A percentile compares a stretch with the other conserved stretches of the same genome.
Conservation (phyloP, 768 basidiomycete species). For the Amanita inopinata region DNA sequence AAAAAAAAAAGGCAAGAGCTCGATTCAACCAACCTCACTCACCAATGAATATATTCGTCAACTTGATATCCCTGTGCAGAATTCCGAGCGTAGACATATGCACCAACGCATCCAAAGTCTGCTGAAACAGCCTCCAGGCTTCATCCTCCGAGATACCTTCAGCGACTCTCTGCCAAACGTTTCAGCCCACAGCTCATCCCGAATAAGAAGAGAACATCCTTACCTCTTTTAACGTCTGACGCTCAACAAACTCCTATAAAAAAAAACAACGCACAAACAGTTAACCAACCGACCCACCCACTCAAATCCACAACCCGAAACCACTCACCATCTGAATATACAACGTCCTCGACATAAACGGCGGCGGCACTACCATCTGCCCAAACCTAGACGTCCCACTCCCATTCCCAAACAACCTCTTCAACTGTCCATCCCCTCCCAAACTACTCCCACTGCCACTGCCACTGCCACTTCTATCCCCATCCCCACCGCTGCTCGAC, state of each 20-base stretch:
- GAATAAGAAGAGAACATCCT: too few species aligned
- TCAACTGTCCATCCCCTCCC: constrained; percentile 21
- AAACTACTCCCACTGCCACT: constrained; percentile 12
- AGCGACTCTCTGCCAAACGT: constrained; percentile 51
- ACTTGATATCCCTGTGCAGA: constrained; percentile 82
- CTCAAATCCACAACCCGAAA: constrained; percentile 17
- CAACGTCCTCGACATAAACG: constrained; percentile 45
- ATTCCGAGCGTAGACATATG: constrained; percentile 89
- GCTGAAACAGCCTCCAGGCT: constrained; percentile 83
- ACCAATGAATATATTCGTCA: constrained; percentile 94
- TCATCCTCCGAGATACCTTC: constrained; percentile 79
- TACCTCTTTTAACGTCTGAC: constrained; percentile 84
- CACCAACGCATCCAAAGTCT: constrained; percentile 81
- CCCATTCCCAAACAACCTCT: constrained; percentile 20
- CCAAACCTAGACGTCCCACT: constrained; percentile 14
- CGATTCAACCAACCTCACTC: constrained; percentile 16
- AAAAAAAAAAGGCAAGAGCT: too few species aligned
- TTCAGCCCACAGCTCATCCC: not conserved
- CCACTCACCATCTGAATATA: constrained; percentile 82
- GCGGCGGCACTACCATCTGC: constrained; percentile 19
- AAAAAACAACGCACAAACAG: not conserved
- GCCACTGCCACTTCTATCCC: constrained; percentile 13
- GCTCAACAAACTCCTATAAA: constrained; percentile 76
- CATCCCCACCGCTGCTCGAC: constrained; percentile 28
- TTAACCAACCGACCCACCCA: not conserved